Conservation (phyloP, 768 basidiomycete species). For the Lactifluus echinatus region DNA sequence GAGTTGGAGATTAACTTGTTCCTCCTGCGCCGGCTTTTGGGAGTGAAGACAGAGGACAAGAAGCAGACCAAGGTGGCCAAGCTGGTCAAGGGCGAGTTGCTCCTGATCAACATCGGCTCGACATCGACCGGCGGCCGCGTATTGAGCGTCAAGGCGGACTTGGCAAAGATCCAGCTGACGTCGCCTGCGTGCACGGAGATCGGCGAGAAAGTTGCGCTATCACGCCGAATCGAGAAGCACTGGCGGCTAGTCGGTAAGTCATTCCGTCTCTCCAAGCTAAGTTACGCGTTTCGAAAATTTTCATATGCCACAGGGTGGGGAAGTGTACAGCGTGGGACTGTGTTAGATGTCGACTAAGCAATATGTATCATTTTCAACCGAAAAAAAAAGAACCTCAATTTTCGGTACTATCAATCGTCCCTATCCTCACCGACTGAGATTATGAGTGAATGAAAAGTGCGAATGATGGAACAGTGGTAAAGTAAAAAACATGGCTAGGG, state of each 20-base stretch:
- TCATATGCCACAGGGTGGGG: conserved; percentile 45
- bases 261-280: neutral
- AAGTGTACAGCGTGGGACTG: conserved; percentile 78
- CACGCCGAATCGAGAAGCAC: conserved; percentile 93
- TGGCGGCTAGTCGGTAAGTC: conserved; percentile 90
- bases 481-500: neutral
- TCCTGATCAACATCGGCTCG: conserved; percentile 96
- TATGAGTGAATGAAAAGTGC: too few relatives aligned
- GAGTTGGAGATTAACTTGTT: conserved; percentile 91
- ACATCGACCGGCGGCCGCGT: conserved; percentile 97
- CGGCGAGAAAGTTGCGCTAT: conserved; percentile 95
- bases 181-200: conserved; percentile 94
- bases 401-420: neutral
- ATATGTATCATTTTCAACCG: neutral
- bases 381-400: neutral
- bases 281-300: neutral
- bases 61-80: conserved; percentile 96
- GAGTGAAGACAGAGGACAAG: conserved; percentile 98
- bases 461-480: neutral
- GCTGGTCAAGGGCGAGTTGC: conserved; percentile 81
- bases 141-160: conserved; percentile 85
- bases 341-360: conserved; percentile 65
- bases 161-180: conserved; percentile 90
- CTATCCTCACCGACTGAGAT: too few relatives aligned
- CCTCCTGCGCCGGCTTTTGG: conserved; percentile 90